Evolutionary conservation across 1,139 yeast genomes (phyloP), one percentile per base, ranked within the genome.

Genomic region (Yamadazyma mexicana): DNA sequence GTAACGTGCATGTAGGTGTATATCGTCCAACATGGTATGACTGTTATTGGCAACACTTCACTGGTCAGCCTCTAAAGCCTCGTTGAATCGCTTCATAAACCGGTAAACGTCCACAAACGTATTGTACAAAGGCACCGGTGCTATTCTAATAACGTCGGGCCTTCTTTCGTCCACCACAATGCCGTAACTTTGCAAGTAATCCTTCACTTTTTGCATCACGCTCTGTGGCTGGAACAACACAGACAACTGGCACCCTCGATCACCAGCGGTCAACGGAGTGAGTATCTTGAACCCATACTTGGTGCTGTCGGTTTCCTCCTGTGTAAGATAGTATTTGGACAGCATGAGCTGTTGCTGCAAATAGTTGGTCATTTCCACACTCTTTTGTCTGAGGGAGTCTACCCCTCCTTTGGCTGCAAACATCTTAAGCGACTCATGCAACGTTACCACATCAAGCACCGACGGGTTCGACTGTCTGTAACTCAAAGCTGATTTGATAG

Each of bases 391-490:
- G 31, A 89, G 61, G 2, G 53, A 58, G 2, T 61, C 58, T 26
- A 89, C 72, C 0, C 95, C 94, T 3, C 94, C 95, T 24, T 35
- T 38, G 28, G 75, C 79, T 44, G 64, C 53, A 16, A 87, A 79
- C 2, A 86, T 48, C 48, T 83, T 79, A 28, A 91, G 65, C 0
- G 95, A 81, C 8, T 85, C 73, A 34, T 74, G 72, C 29, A 89
- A 59, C 1, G 95, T 74, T 2, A 85, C 95, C 11, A 83, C 84
- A 58, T 87, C 95, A 38, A 88, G 61, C 1, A 88, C 96, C 38
- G 91, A 81, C 1, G 97, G 96, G 60, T 91, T 91, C n/a, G 95
- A 86, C 65, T 89, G 95, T 50, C 95, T 73, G 61, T 82, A 91
- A 0, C 96, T 94, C 18, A 86, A 69, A 0, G 97, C 98, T 18